A percentile compares a stretch with the other conserved stretches of the same genome.
Conservation (phyloP, 768 basidiomycete species). For the Boletus sp. region DNA sequence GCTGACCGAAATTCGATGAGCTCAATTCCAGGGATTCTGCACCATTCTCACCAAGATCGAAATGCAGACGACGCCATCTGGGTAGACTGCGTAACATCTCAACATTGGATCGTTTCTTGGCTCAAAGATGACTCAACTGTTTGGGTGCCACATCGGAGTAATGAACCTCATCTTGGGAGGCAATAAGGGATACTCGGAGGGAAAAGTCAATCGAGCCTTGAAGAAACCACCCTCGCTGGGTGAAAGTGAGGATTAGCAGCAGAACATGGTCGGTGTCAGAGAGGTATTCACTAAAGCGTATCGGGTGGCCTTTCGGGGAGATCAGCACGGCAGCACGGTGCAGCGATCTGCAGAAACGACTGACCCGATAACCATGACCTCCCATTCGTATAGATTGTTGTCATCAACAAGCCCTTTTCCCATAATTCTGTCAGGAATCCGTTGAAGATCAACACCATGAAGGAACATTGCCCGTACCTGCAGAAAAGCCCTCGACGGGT, state of each 20-base stretch:
- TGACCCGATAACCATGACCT: slow-evolving; percentile 91
- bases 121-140: slow-evolving; percentile 58
- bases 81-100: slow-evolving; percentile 62
- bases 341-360: slow-evolving; percentile 27
- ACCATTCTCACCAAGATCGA: slow-evolving; percentile 75
- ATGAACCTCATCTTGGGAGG: slow-evolving; percentile 97
- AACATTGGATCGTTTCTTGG: not conserved
- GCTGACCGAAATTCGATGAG: slow-evolving; percentile 45
- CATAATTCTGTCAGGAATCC: slow-evolving; percentile 34
- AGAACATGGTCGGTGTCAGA: not conserved
- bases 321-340: slow-evolving; percentile 16
- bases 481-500: slow-evolving; percentile 96
- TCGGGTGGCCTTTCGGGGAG: slow-evolving; percentile 69
- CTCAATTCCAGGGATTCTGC: not conserved
- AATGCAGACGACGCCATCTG: slow-evolving; percentile 91
- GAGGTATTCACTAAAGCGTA: slow-evolving; percentile 77
- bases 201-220: slow-evolving; percentile 88
- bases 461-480: slow-evolving; percentile 51
- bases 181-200: slow-evolving; percentile 82
- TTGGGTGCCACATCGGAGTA: slow-evolving; percentile 97
- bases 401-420: slow-evolving; percentile 87
- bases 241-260: slow-evolving; percentile 3
- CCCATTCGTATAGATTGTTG: slow-evolving; percentile 94
- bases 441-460: slow-evolving; percentile 32
- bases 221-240: slow-evolving; percentile 93